phyloP scores from a whole-genome alignment of 441 rosid species.

The Adansonia gregorii region DNA sequence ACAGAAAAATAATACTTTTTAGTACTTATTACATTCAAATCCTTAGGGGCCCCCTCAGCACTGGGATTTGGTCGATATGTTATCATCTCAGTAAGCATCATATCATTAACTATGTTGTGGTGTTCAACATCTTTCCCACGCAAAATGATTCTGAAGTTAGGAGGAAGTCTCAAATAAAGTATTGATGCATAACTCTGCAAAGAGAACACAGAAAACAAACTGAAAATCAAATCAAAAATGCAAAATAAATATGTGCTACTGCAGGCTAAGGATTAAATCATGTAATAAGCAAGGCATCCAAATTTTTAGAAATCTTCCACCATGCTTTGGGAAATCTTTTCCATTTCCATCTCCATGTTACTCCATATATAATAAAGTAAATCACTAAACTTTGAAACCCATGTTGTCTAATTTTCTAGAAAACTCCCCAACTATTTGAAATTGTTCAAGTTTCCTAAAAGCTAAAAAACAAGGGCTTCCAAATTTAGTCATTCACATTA shows the following conservation, averaged over 20 bases:
- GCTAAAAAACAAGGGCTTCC: not conserved
- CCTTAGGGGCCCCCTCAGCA: conserved; percentile 52
- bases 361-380: not conserved
- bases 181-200: conserved; percentile 86
- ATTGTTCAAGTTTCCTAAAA: not conserved
- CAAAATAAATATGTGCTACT: not conserved
- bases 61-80: conserved; percentile 71
- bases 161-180: conserved; percentile 86
- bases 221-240: not conserved
- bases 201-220: conserved; percentile 22
- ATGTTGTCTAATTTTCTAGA: not conserved
- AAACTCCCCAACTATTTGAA: not conserved
- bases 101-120: conserved; percentile 92
- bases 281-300: not conserved
- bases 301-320: not conserved
- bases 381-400: not conserved
- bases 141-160: conserved; percentile 78
- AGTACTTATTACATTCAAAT: conserved; percentile 43
- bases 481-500: not conserved
- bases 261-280: not conserved
- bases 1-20: not conserved
- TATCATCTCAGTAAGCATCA: conserved; percentile 71
- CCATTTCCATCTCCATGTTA: not conserved
- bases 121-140: conserved; percentile 90
- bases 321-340: not conserved